Percentiles rank a stretch among this genome's conserved stretches.
These are phyloP conservation scores for Leccinum griseonigrum DNA, from an alignment of 1,284 basidiomycete species.

Conservation along the genomic window DNA sequence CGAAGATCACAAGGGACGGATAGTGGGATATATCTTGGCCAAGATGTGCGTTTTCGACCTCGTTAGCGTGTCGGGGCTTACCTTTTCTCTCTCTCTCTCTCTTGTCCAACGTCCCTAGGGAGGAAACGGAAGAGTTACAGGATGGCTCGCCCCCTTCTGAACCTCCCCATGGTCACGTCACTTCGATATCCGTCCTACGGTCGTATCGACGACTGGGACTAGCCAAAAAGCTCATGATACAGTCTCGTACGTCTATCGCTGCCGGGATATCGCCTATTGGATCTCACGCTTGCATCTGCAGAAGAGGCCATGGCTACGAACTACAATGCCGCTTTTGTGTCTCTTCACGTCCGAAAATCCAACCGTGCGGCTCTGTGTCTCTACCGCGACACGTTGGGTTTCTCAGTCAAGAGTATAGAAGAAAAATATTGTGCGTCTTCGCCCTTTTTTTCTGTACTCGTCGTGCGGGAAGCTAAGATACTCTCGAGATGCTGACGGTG, in stretches of 20 bases:
- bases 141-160: slow-evolving; percentile 35
- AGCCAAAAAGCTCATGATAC: slow-evolving; percentile 92
- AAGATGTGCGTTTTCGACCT: slow-evolving; percentile 74
- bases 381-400: slow-evolving; percentile 89
- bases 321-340: slow-evolving; percentile 84
- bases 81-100: slow-evolving; percentile 2
- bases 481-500: slow-evolving; percentile 80
- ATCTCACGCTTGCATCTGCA: slow-evolving; percentile 32
- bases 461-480: slow-evolving; percentile 10
- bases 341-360: slow-evolving; percentile 89
- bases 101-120: slow-evolving; percentile 40
- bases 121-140: slow-evolving; percentile 29
- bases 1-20: slow-evolving; percentile 88
- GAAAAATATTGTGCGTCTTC: slow-evolving; percentile 78
- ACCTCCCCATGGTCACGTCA: slow-evolving; percentile 87
- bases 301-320: slow-evolving; percentile 90
- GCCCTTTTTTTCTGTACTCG: slow-evolving; percentile 1
- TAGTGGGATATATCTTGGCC: slow-evolving; percentile 96
- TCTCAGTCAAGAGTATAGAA: slow-evolving; percentile 83
- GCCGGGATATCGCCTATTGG: neutral
- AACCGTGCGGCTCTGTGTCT: slow-evolving; percentile 87
- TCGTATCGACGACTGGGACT: slow-evolving; percentile 87
- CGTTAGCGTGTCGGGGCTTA: neutral
- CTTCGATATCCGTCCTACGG: slow-evolving; percentile 91
- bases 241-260: slow-evolving; percentile 67